Evolutionary conservation across 1,139 yeast species (phyloP).

Genomic region (Candida dubliniensis): DNA sequence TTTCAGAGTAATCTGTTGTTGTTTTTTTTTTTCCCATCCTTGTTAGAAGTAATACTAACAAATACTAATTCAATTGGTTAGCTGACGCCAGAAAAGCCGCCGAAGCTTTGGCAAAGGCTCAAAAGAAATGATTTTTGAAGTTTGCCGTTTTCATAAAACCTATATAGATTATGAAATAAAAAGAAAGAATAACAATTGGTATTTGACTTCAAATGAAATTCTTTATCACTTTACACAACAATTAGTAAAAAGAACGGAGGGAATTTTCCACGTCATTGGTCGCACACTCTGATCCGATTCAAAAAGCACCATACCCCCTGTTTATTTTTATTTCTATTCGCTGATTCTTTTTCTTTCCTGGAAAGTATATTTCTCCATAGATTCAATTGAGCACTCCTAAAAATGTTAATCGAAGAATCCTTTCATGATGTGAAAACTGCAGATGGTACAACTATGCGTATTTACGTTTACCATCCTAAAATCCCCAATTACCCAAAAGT

Average conservation of each 20-base stretch:
- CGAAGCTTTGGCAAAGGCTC: slow-evolving; percentile 17
- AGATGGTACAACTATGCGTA: slow-evolving; percentile 65
- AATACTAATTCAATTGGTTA: slow-evolving; percentile 10
- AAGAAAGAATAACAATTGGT: too few relatives aligned
- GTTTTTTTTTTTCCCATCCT: background rate
- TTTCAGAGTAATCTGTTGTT: background rate
- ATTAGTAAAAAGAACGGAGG: too few relatives aligned
- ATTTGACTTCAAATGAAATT: too few relatives aligned
- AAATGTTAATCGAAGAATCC: slow-evolving; percentile 69
- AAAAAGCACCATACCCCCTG: too few relatives aligned
- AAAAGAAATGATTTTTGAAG: slow-evolving; percentile 14
- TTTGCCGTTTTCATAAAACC: too few relatives aligned
- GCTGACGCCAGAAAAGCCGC: slow-evolving; percentile 68
- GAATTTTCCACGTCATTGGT: too few relatives aligned
- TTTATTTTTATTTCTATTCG: background rate
- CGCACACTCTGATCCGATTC: too few relatives aligned
- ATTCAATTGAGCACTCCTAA: background rate
- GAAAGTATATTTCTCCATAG: background rate
- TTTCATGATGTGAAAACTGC: slow-evolving; percentile 66
- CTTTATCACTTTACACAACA: too few relatives aligned
- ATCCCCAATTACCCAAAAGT: slow-evolving; percentile 72
- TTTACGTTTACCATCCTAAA: slow-evolving; percentile 66
- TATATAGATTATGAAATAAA: too few relatives aligned
- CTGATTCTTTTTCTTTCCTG: background rate
- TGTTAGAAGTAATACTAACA: background rate